Evolutionary conservation across 148 eudicot genomes (phyloP), one percentile per base, ranked within the genome.

Genomic region (Cornus florida): DNA sequence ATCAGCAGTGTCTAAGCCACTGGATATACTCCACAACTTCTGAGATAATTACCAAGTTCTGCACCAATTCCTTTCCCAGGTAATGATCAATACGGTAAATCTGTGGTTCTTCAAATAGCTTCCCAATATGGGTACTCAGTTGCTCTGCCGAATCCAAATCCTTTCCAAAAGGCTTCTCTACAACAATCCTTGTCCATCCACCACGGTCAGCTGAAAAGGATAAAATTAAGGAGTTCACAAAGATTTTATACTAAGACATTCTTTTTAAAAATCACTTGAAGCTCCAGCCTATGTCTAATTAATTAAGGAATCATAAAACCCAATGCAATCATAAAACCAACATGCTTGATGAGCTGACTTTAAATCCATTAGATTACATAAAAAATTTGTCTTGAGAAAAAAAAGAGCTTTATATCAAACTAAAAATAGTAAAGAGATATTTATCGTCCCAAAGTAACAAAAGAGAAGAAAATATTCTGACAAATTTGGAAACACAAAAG

Each of bases 161-260:
- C 85, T 78, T 96, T 39, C 99, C 99, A 81, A 96, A 96, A 50
- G 98, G 98, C 91, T 96, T 96, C 86, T 96, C 99, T 70, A 94
- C 97, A 78, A 96, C 89, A 76, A 94, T 86, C n/a, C 98, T 91
- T 75, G 98, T 91, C 99, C 99, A 96, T 78, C 99, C 98, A 74
- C 90, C 97, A 79, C 76, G 88, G 78, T 90, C 91, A 79, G 97
- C 99, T 96, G 92, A 76, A 89, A 86, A 6, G 74, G 33, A 80
- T 73, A 32, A 56, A 46, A 48, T 71, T 24, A 73, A 75, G 43
- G 73, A 17, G 48, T 86, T 67, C 77, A 35, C 70, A 65, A 69
- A 69, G 22, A 53, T 70, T 43, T 9, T 65, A 32, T 23, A 57
- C 57, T 24, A 46, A 39, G 43, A 50, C 22, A 48, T 28, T 23